Evolutionary conservation across 305 asterid genomes (phyloP).

Genomic region (Solanum hybrid): DNA sequence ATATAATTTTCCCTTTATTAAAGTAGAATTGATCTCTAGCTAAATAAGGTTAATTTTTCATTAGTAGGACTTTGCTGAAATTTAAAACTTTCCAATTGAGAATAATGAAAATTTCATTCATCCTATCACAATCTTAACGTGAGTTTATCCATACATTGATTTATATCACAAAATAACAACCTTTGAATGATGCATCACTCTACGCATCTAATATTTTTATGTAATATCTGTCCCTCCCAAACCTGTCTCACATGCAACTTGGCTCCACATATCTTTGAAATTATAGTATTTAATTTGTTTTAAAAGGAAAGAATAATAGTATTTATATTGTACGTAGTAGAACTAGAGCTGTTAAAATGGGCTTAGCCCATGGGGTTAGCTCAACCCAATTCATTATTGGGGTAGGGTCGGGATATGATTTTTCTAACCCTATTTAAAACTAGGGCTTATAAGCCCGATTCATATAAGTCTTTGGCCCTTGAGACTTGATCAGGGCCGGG

Average conservation of each 20-base stretch:
- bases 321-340: background rate
- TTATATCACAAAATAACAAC: background rate
- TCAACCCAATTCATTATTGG: fast-evolving
- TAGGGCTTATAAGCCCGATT: too few relatives aligned
- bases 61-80: background rate
- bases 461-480: too few relatives aligned
- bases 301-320: background rate
- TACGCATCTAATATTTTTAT: background rate
- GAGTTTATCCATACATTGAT: background rate
- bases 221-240: background rate
- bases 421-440: too few relatives aligned
- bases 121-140: background rate
- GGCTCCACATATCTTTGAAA: background rate
- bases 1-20: too few relatives aligned
- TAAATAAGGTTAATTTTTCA: background rate
- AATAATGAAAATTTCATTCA: too few relatives aligned
- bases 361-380: too few relatives aligned
- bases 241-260: background rate
- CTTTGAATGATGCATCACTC: background rate
- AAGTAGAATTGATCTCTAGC: background rate
- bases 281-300: background rate
- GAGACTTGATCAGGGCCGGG: too few relatives aligned
- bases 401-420: too few relatives aligned
- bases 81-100: background rate
- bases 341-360: background rate